phyloP scores from a whole-genome alignment of 768 basidiomycete genomes.

The Trametes meyenii region DNA sequence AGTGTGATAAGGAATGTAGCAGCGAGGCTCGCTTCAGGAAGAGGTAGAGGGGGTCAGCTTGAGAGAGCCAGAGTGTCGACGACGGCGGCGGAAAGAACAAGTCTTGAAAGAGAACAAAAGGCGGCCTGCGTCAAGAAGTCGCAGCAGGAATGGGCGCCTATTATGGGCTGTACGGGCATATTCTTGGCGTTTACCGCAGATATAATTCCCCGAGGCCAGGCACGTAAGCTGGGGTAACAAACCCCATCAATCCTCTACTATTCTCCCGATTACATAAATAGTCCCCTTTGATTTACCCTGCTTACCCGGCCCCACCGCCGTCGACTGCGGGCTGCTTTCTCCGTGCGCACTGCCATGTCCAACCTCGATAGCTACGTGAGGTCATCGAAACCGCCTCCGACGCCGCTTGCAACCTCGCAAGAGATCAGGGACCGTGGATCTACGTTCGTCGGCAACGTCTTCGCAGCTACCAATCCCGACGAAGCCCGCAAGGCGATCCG shows the following conservation, averaged over 20 bases:
- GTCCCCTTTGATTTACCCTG: not conserved
- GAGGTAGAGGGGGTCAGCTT: not conserved
- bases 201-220: not conserved
- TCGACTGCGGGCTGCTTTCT: not conserved
- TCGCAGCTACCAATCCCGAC: constrained; percentile 51
- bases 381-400: constrained; percentile 46
- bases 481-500: constrained; percentile 54
- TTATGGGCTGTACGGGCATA: not conserved
- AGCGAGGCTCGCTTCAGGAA: not conserved
- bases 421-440: constrained; percentile 79
- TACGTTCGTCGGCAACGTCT: constrained; percentile 68
- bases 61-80: constrained; percentile 2
- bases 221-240: not conserved
- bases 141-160: constrained; percentile 1
- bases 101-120: constrained; percentile 16
- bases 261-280: not conserved
- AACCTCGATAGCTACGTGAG: constrained; percentile 59
- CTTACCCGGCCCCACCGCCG: not conserved
- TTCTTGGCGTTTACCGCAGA: not conserved
- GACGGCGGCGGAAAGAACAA: constrained; percentile 5
- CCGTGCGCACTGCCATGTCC: constrained; percentile 26
- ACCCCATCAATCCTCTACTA: not conserved
- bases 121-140: not conserved
- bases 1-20: not conserved
- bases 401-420: constrained; percentile 59